Base-by-base conservation (phyloP, 371 early-diverging fungal species). In the Apophysomyces elegans region DNA sequence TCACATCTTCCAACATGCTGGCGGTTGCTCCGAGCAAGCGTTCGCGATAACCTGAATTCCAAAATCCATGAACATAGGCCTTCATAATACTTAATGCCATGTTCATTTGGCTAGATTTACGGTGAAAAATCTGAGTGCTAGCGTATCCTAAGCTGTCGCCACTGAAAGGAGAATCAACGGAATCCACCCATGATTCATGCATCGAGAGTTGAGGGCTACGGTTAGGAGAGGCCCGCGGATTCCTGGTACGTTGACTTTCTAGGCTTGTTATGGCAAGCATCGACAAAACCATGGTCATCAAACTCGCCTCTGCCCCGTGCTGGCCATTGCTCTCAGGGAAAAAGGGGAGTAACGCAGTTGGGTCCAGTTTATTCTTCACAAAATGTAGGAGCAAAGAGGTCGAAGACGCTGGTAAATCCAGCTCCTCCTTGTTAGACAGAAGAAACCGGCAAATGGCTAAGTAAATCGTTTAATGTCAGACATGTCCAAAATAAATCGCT, bases 21-120 rank as follows among this genome's bases (percentile, higher is more conserved):
- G 64, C 65, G n/a, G 74, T 62, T 13, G 72, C 75, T 0, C 63
- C 45, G 4, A 76, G 47, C 0, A 87, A 73, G 0, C 66, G 50
- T 9, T 72, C 70, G 8, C 73, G 77, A 21, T 73, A 76, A 0
- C 80, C 83, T 1, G 63, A 56, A 8, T 73, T 67, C 86, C 86
- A 87, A 37, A 81, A 74, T 4, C 67, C 70, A 39, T 75, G 68
- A 36, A 85, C 62, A 21, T 80, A 84, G 0, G 56, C 11, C 21
- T 21, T 50, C 18, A 50, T n/a, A n/a, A 21, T 7, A 21, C 21
- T 50, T 21, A 50, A 16, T 21, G 21, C 21, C 21, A 50, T 0
- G 9, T 16, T 18, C 11, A 21, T 50, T 21, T 50, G 54, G 11
- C 21, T 8, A 16, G 21, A 21, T 11, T 41, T 8, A 11, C 13